These are phyloP conservation scores for Boletus pseudo-olivaceus DNA, from an alignment of 768 basidiomycete genomes.

Conservation along the genomic window DNA sequence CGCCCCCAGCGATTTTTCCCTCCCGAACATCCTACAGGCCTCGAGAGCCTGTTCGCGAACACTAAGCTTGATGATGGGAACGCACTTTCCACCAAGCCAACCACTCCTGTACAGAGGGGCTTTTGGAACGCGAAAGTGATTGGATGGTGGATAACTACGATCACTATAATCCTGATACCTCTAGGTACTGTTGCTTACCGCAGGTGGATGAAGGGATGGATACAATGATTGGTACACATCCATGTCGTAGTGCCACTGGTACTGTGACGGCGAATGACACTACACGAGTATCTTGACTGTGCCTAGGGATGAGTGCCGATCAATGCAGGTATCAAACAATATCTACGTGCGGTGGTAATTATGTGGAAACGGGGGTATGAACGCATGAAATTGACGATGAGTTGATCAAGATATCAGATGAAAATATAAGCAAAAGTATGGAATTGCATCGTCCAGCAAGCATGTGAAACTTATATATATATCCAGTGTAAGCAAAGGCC, in stretches of 20 bases:
- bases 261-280: not conserved
- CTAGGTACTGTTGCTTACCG: slow-evolving; percentile 19
- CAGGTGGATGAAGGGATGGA: slow-evolving; percentile 21
- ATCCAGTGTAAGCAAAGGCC: slow-evolving; percentile 1
- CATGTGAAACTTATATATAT: slow-evolving; percentile 9
- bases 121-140: slow-evolving; percentile 1
- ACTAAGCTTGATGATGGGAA: slow-evolving; percentile 52
- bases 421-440: not conserved
- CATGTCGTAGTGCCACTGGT: not conserved
- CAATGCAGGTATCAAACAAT: slow-evolving; percentile 7
- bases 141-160: slow-evolving; percentile 10
- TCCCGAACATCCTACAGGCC: slow-evolving; percentile 73
- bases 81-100: not conserved
- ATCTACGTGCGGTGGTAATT: not conserved
- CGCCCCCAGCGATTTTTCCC: slow-evolving; percentile 74
- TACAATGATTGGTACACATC: slow-evolving; percentile 20
- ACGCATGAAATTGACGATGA: slow-evolving; percentile 9
- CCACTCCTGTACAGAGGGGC: not conserved
- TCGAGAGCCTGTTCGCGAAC: slow-evolving; percentile 65
- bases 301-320: slow-evolving; percentile 3
- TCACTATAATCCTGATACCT: slow-evolving; percentile 18
- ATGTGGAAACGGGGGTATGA: slow-evolving; percentile 21
- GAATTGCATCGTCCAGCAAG: slow-evolving; percentile 34
- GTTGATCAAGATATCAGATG: not conserved
- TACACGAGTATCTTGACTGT: slow-evolving; percentile 2